A percentile compares a stretch with the other conserved stretches of the same genome.
phyloP scores from a whole-genome alignment of 2,329 filamentous ascomycete species.

The Fonsecaea multimorphosa region DNA sequence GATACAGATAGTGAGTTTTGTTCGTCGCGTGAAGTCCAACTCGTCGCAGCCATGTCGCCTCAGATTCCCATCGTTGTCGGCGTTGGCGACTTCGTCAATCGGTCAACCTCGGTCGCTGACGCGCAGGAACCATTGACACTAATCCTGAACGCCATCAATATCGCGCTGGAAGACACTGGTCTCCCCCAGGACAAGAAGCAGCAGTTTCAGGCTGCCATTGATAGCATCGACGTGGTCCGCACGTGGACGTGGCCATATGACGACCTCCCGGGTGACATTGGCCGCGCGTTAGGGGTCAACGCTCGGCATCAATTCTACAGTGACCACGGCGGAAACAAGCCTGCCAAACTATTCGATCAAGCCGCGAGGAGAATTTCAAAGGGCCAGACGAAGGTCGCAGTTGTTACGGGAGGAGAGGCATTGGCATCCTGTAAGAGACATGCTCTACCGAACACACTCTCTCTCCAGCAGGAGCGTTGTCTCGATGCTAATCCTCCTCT shows the following conservation, averaged over 20 bases:
- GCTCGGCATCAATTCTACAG: conserved; percentile 58
- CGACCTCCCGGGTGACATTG: conserved; percentile 63
- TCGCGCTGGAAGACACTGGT: conserved; percentile 59
- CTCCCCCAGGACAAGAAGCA: conserved; percentile 41
- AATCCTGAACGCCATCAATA: conserved; percentile 62
- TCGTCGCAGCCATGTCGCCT: conserved; percentile 6
- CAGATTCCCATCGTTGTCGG: conserved; percentile 64
- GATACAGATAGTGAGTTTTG: background rate
- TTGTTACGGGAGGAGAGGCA: conserved; percentile 69
- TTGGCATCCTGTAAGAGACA: conserved; percentile 55
- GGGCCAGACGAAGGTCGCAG: conserved; percentile 61
- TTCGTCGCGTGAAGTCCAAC: background rate
- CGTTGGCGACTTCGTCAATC: conserved; percentile 67
- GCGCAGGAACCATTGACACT: conserved; percentile 65
- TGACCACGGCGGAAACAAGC: conserved; percentile 68
- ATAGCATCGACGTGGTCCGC: conserved; percentile 65
- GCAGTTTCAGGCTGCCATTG: conserved; percentile 56
- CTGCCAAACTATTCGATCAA: conserved; percentile 67
- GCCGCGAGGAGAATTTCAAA: conserved; percentile 63
- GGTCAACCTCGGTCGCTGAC: conserved; percentile 57
- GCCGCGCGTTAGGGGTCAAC: conserved; percentile 56
- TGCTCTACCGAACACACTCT: background rate
- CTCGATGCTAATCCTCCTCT: background rate
- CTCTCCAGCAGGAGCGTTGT: background rate
- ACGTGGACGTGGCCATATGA: conserved; percentile 72